Evolutionary conservation across 106 monocot genomes (phyloP).

Genomic region (Allium fistulosum): DNA sequence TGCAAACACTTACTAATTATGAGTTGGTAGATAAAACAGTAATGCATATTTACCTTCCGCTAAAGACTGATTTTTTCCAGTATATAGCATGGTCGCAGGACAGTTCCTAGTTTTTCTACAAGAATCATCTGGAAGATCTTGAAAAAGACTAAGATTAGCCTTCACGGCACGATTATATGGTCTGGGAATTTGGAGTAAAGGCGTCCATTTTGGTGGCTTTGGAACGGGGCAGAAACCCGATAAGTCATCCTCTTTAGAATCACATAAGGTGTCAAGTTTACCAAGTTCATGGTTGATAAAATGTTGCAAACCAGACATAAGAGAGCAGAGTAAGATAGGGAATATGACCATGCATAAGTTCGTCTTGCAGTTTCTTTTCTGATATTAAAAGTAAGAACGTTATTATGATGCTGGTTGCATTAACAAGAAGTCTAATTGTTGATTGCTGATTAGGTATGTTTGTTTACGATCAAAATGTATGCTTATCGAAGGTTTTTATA

Average conservation of each 20-base stretch:
- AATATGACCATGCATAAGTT: constrained; percentile 29
- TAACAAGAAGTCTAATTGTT: too few species aligned
- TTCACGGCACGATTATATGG: constrained; percentile 23
- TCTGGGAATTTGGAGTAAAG: constrained; percentile 44
- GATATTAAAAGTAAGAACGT: background rate
- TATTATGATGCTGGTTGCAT: too few species aligned
- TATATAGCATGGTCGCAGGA: constrained; percentile 35
- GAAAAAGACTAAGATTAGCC: background rate
- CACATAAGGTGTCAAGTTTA: constrained; percentile 26
- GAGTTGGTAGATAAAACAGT: background rate
- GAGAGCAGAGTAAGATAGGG: constrained; percentile 32
- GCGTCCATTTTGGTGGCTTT: constrained; percentile 35
- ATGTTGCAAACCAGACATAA: constrained; percentile 29
- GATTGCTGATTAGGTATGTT: too few species aligned
- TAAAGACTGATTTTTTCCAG: constrained; percentile 35
- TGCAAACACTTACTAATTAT: too few species aligned
- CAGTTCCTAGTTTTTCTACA: constrained; percentile 33
- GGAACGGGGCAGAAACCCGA: constrained; percentile 21
- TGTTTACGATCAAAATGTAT: too few species aligned
- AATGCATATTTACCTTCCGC: constrained; percentile 22
- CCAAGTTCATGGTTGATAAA: constrained; percentile 23
- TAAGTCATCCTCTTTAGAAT: constrained; percentile 20
- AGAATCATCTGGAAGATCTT: constrained; percentile 30
- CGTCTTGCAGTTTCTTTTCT: constrained; percentile 37
- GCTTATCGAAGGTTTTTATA: too few species aligned